These are phyloP conservation scores for Neoascochyta sp. DNA, from an alignment of 2,329 filamentous ascomycete species.

Conservation along the genomic window DNA sequence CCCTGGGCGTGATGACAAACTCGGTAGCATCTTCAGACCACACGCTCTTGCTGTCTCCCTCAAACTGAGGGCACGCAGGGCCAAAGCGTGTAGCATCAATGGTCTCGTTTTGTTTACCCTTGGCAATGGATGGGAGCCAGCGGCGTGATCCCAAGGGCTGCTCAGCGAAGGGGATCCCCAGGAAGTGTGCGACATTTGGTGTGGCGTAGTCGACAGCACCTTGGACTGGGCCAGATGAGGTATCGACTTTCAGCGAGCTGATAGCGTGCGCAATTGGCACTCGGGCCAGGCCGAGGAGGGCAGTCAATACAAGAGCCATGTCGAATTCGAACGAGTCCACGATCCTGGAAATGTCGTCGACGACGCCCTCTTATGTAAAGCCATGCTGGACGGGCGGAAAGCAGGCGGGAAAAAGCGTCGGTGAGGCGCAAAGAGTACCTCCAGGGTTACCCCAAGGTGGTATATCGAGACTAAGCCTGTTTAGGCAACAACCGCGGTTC, in stretches of 20 bases:
- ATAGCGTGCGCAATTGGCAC: conserved; percentile 11
- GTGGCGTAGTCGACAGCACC: conserved; percentile 34
- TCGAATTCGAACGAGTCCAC: conserved; percentile 1
- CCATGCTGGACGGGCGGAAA: too few relatives aligned
- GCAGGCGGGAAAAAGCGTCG: too few relatives aligned
- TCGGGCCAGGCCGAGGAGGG: conserved; percentile 9
- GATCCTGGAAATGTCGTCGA: too few relatives aligned
- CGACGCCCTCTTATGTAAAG: too few relatives aligned
- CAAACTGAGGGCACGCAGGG: conserved; percentile 27
- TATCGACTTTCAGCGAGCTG: conserved; percentile 17
- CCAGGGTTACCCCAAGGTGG: too few relatives aligned
- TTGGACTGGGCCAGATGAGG: conserved; percentile 27
- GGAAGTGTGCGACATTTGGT: conserved; percentile 39
- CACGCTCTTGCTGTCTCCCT: conserved; percentile 14
- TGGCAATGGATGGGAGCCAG: conserved; percentile 32
- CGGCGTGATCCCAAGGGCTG: conserved; percentile 29
- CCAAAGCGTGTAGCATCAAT: conserved; percentile 30
- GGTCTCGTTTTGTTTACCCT: conserved; percentile 11
- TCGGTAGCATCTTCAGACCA: conserved; percentile 25
- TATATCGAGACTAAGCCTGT: too few relatives aligned
- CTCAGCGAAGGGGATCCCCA: conserved; percentile 40
- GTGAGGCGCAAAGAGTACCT: too few relatives aligned
- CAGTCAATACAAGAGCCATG: conserved; percentile 9
- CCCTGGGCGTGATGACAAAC: conserved; percentile 14
- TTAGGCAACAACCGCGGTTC: too few relatives aligned